Evolutionary conservation across 1,284 basidiomycete genomes (phyloP).

Genomic region (Boletus sp.): DNA sequence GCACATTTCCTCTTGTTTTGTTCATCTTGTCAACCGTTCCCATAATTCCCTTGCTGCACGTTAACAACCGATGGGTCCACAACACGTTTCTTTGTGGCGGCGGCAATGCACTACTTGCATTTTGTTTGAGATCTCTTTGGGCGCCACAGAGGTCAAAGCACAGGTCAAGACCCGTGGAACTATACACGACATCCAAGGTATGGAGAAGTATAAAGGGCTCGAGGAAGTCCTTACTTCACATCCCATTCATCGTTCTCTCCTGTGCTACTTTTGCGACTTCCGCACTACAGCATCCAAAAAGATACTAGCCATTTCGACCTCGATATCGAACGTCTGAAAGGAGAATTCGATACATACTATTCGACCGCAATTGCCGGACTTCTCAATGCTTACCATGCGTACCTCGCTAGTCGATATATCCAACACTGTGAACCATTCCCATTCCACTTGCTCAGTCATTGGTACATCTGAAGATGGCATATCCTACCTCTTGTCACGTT

Average conservation of each 20-base stretch:
- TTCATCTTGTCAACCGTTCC: constrained; percentile 21
- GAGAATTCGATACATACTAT: constrained; percentile 1
- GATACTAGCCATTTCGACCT: constrained; percentile 4
- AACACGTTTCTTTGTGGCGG: constrained; percentile 19
- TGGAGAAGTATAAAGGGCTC: constrained; percentile 31
- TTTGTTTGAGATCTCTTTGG: constrained; percentile 21
- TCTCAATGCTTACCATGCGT: constrained; percentile 1
- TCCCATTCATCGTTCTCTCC: constrained; percentile 1
- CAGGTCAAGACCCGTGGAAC: constrained; percentile 6
- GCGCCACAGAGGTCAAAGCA: constrained; percentile 28
- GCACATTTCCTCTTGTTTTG: constrained; percentile 26
- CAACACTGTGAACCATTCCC: constrained; percentile 4
- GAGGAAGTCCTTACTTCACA: not conserved
- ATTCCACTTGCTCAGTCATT: not conserved
- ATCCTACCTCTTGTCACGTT: constrained; percentile 14
- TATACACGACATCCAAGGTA: constrained; percentile 9
- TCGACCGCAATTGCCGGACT: constrained; percentile 7
- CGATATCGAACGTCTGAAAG: not conserved
- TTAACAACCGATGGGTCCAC: constrained; percentile 10
- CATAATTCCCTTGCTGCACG: constrained; percentile 1
- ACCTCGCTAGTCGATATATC: constrained; percentile 14
- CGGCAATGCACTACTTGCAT: constrained; percentile 22
- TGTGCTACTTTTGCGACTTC: constrained; percentile 15
- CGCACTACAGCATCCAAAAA: constrained; percentile 3
- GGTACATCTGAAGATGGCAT: constrained; percentile 7